A percentile compares a stretch with the other conserved stretches of the same genome.
Conservation (phyloP, 345 rosid genomes). For the Nephelium lappaceum region DNA sequence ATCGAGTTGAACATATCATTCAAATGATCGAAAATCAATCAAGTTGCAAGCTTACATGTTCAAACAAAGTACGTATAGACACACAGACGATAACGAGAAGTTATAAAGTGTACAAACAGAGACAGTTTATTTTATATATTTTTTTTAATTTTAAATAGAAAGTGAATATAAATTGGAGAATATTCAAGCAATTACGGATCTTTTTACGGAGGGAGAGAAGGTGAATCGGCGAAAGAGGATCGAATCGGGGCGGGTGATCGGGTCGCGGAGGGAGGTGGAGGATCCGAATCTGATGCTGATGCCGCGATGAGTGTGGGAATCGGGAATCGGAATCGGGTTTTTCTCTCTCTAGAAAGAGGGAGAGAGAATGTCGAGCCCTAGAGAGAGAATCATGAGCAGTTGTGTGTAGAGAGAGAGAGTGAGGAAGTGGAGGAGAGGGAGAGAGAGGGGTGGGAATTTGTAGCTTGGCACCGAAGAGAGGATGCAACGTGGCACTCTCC, state of each 20-base stretch:
- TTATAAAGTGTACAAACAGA: not conserved
- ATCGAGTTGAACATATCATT: too few relatives aligned
- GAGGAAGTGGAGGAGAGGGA: not conserved
- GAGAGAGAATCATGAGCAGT: conserved; percentile 17
- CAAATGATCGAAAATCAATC: too few relatives aligned
- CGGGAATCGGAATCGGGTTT: not conserved
- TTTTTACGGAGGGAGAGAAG: not conserved
- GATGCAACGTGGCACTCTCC: conserved; percentile 59
- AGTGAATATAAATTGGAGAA: not conserved
- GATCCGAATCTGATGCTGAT: conserved; percentile 45
- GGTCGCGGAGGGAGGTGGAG: conserved; percentile 20
- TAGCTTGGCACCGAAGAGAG: conserved; percentile 32
- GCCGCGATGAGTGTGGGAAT: not conserved
- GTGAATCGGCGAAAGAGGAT: conserved; percentile 30
- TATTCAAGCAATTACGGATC: conserved; percentile 29
- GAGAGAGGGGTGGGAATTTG: not conserved
- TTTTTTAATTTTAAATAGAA: too few relatives aligned
- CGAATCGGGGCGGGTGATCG: conserved; percentile 35
- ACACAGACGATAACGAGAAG: not conserved
- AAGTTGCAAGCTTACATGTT: too few relatives aligned
- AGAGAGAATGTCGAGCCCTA: conserved; percentile 42
- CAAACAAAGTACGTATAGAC: not conserved
- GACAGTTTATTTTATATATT: too few relatives aligned
- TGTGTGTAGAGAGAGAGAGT: not conserved
- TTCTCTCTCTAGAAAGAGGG: conserved; percentile 33